These are phyloP conservation scores for Eremomyces bilateralis DNA, from an alignment of 495 filamentous ascomycete genomes.

Conservation along the genomic window DNA sequence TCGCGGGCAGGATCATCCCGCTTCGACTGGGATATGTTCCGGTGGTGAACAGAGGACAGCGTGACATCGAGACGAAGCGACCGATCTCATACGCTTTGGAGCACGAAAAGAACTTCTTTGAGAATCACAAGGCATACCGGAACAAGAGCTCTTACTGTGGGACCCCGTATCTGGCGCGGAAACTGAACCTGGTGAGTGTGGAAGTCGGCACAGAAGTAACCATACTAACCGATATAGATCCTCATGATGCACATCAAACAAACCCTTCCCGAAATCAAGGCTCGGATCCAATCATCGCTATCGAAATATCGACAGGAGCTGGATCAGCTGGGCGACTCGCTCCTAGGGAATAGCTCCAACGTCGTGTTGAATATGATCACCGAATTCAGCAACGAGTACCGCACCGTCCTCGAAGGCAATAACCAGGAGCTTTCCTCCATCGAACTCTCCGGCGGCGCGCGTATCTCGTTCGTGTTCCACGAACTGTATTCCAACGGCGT, in stretches of 20 bases:
- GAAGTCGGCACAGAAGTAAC: background rate
- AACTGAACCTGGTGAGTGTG: slow-evolving; percentile 61
- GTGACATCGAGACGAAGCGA: slow-evolving; percentile 95
- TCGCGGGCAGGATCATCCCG: slow-evolving; percentile 94
- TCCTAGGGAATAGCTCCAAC: slow-evolving; percentile 89
- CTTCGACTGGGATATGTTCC: slow-evolving; percentile 91
- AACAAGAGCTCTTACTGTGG: slow-evolving; percentile 98
- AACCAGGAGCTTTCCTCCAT: slow-evolving; percentile 86
- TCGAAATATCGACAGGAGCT: slow-evolving; percentile 83
- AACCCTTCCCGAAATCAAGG: slow-evolving; percentile 95
- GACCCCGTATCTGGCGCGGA: slow-evolving; percentile 88
- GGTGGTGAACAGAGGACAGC: slow-evolving; percentile 95
- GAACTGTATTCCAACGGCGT: slow-evolving; percentile 96
- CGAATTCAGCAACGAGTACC: slow-evolving; percentile 93
- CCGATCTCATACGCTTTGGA: slow-evolving; percentile 84
- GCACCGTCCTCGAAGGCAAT: slow-evolving; percentile 87
- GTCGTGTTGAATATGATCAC: slow-evolving; percentile 97
- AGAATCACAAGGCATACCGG: slow-evolving; percentile 93
- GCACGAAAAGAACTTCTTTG: slow-evolving; percentile 91
- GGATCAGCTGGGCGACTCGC: slow-evolving; percentile 64
- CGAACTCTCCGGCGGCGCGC: slow-evolving; percentile 86
- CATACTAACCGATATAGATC: slow-evolving; percentile 32
- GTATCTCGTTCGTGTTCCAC: slow-evolving; percentile 99
- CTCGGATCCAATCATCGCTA: slow-evolving; percentile 73
- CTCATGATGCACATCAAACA: slow-evolving; percentile 99